phyloP scores from a whole-genome alignment of 2,329 filamentous ascomycete genomes.

The Ascocoryne sarcoides region DNA sequence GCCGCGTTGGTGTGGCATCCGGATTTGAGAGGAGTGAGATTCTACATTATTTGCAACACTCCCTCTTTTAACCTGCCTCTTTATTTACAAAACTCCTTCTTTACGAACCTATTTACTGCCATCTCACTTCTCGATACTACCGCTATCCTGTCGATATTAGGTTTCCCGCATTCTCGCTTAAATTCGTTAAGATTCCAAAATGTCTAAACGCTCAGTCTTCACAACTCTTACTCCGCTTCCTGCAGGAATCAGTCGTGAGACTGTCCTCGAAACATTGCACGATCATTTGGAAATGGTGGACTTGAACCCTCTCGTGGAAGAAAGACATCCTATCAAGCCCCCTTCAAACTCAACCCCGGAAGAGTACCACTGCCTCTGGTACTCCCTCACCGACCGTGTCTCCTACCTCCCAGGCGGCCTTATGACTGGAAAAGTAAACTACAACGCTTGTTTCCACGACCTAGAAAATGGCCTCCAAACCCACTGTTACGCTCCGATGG shows the following conservation, averaged over 20 bases:
- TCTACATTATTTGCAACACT: conserved; percentile 1
- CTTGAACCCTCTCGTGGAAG: conserved; percentile 74
- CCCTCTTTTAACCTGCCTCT: not conserved
- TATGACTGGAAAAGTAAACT: conserved; percentile 59
- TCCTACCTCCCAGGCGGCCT: conserved; percentile 61
- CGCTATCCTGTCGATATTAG: no score
- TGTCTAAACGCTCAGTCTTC: conserved; percentile 45
- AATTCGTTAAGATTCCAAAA: conserved; percentile 4
- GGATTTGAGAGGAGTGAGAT: not conserved
- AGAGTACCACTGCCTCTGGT: conserved; percentile 69
- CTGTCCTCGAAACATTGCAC: conserved; percentile 68
- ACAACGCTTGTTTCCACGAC: conserved; percentile 74
- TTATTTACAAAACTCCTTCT: not conserved
- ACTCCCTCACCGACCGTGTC: conserved; percentile 68
- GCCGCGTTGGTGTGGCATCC: not conserved
- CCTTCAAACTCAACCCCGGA: conserved; percentile 59
- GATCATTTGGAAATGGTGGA: conserved; percentile 79
- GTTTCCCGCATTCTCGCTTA: not conserved
- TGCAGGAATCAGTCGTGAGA: conserved; percentile 53
- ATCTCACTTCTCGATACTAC: no score
- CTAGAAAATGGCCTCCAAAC: conserved; percentile 65
- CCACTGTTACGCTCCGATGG: conserved; percentile 74
- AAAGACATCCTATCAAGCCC: conserved; percentile 58
- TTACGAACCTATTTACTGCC: no score
- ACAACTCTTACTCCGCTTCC: conserved; percentile 76